A percentile compares a stretch with the other conserved stretches of the same genome.
Conservation (phyloP, 2,329 filamentous ascomycete species). For the Pseudogymnoascus sp. region DNA sequence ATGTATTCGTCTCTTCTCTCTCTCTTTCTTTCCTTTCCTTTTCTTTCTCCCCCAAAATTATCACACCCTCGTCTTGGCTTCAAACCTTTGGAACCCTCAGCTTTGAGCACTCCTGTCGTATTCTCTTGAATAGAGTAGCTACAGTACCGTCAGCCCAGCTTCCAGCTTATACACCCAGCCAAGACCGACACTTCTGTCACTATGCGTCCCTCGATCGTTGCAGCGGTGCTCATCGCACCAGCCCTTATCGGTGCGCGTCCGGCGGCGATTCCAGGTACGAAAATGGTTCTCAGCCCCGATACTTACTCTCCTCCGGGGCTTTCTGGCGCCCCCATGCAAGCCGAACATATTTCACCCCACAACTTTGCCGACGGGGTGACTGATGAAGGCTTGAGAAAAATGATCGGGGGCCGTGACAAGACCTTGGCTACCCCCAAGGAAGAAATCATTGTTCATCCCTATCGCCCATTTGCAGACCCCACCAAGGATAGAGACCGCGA, state of each 20-base stretch:
- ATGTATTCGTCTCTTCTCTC: not conserved
- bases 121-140: not conserved
- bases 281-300: not conserved
- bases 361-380: not conserved
- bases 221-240: not conserved
- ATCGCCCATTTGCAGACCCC: not conserved
- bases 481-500: not conserved
- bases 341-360: not conserved
- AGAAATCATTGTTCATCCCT: not conserved
- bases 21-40: not conserved
- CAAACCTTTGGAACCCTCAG: not conserved
- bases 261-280: not conserved
- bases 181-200: not conserved
- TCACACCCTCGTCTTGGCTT: not conserved
- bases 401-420: not conserved
- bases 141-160: not conserved
- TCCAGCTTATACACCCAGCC: not conserved
- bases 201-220: not conserved
- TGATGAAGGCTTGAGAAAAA: not conserved
- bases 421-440: not conserved
- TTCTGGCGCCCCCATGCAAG: not conserved
- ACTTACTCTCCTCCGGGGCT: not conserved
- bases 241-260: not conserved
- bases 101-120: not conserved
- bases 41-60: not conserved